Evolutionary conservation across 345 rosid species (phyloP).

Genomic region (Dipteronia sinensis): DNA sequence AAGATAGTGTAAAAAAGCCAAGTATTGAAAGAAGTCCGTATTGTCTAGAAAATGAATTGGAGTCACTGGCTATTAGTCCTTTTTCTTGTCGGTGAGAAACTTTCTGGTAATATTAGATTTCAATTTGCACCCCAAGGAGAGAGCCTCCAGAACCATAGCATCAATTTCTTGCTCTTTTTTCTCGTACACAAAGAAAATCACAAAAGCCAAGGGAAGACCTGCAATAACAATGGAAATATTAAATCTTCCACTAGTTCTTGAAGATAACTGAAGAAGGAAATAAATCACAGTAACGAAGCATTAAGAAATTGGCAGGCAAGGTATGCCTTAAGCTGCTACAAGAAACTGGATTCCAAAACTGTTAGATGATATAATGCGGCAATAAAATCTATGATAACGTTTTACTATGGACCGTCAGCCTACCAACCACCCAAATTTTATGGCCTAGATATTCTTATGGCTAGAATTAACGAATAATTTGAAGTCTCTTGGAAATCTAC

Average conservation of each 20-base stretch:
- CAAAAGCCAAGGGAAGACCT: slow-evolving; percentile 69
- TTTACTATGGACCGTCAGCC: neutral
- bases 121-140: slow-evolving; percentile 45
- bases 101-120: slow-evolving; percentile 51
- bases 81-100: slow-evolving; percentile 41
- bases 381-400: neutral
- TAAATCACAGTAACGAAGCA: neutral
- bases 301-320: neutral
- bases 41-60: too few species aligned
- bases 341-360: neutral
- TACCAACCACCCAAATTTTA: neutral
- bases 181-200: slow-evolving; percentile 58
- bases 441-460: neutral
- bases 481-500: neutral
- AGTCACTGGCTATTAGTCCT: slow-evolving; percentile 31
- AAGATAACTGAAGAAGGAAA: slow-evolving; percentile 6
- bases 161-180: slow-evolving; percentile 71
- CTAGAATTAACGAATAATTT: neutral
- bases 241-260: neutral
- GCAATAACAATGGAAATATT: slow-evolving; percentile 23
- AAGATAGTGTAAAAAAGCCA: neutral
- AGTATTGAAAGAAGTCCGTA: neutral
- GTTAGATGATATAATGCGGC: neutral
- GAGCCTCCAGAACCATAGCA: slow-evolving; percentile 38
- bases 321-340: neutral